These are phyloP conservation scores for Microstegium vimineum DNA, from an alignment of 176 grass and related monocot genomes.

Conservation along the genomic window DNA sequence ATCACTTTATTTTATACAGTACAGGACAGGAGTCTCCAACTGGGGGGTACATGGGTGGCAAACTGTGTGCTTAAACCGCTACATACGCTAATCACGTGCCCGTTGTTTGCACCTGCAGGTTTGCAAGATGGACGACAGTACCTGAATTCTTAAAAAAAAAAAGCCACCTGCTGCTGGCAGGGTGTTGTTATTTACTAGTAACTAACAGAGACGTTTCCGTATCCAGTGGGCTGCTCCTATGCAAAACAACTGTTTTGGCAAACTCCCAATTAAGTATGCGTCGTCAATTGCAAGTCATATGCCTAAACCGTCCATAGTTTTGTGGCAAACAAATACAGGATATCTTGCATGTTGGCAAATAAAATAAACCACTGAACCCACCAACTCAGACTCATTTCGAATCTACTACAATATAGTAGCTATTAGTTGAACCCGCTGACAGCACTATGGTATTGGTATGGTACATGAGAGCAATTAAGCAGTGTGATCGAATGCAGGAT, in stretches of 20 bases:
- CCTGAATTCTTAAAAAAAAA: conserved; percentile 10
- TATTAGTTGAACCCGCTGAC: neutral
- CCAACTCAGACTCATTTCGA: neutral
- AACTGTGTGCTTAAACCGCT: conserved; percentile 37
- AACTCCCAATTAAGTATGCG: neutral
- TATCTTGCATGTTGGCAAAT: neutral
- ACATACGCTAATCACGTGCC: neutral
- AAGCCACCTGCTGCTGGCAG: neutral
- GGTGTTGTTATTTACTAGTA: conserved; percentile 18
- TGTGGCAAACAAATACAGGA: neutral
- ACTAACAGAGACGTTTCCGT: conserved; percentile 6
- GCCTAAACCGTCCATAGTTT: conserved; percentile 4
- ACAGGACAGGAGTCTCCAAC: neutral
- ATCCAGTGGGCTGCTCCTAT: conserved; percentile 32
- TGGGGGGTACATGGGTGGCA: neutral
- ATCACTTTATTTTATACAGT: neutral
- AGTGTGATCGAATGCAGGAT: neutral
- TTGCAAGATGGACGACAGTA: neutral
- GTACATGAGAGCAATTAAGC: neutral
- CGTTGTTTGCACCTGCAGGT: neutral
- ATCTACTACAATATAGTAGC: neutral
- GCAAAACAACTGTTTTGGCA: conserved; percentile 28
- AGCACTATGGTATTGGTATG: neutral
- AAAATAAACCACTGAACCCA: neutral
- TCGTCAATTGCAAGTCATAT: neutral